Percentiles rank a stretch among this genome's conserved stretches.
phyloP scores from a whole-genome alignment of 768 basidiomycete species.

The Sporobolomyces phaffii region DNA sequence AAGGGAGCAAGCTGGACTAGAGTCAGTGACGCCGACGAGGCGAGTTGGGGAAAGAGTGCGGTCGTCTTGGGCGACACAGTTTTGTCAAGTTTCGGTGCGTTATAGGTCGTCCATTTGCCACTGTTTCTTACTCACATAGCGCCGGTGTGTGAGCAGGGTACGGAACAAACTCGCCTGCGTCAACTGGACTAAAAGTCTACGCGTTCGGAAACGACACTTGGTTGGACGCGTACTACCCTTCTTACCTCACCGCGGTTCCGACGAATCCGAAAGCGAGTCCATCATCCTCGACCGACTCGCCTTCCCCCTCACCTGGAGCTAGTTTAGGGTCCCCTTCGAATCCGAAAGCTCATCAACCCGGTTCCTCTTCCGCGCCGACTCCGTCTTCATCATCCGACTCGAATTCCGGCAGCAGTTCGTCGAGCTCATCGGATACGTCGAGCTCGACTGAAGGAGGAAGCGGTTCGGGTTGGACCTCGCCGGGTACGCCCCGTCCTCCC shows the following conservation, averaged over 20 bases:
- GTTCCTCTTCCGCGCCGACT: not conserved
- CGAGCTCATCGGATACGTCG: not conserved
- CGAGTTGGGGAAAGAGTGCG: constrained; percentile 19
- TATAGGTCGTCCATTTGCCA: not conserved
- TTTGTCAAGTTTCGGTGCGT: constrained; percentile 26
- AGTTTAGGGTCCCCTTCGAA: not conserved
- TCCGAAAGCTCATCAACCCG: not conserved
- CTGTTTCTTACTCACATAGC: fast-evolving
- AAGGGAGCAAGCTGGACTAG: constrained; percentile 2
- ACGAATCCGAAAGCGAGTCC: constrained; percentile 31
- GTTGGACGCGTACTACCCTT: constrained; percentile 25
- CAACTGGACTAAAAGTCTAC: constrained; percentile 19
- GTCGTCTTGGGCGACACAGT: constrained; percentile 25
- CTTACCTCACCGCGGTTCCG: constrained; percentile 7
- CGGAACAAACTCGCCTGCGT: constrained; percentile 2
- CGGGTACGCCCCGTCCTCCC: too few species aligned
- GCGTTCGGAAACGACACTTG: constrained; percentile 26
- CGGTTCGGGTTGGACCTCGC: too few species aligned
- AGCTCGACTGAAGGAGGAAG: too few species aligned
- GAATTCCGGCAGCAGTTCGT: not conserved
- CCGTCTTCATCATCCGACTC: not conserved
- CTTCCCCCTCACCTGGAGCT: not conserved
- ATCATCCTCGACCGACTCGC: not conserved
- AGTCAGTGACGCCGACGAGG: not conserved
- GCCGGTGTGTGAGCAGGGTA: constrained; percentile 11